phyloP scores from a whole-genome alignment of 2,329 filamentous ascomycete species.

The Penicillium sp. region DNA sequence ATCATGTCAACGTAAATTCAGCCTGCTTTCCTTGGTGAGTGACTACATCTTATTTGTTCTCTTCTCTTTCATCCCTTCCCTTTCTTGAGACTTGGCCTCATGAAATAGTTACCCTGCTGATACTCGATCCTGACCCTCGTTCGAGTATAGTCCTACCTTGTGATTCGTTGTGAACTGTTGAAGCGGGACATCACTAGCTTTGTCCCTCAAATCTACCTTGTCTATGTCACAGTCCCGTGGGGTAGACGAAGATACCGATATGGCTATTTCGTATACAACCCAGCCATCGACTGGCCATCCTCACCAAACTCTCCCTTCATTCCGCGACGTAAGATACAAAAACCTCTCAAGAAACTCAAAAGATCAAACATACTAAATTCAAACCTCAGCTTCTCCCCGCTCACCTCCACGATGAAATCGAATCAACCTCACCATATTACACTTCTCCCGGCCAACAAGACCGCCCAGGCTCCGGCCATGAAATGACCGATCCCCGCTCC shows the following conservation, averaged over 20 bases:
- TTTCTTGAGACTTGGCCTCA: neutral
- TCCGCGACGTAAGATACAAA: slow-evolving; percentile 36
- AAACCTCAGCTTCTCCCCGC: slow-evolving; percentile 37
- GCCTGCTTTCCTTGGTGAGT: slow-evolving; percentile 24
- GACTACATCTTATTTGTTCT: slow-evolving; percentile 7
- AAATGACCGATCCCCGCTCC: slow-evolving; percentile 33
- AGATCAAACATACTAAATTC: slow-evolving; percentile 10
- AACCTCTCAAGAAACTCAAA: neutral
- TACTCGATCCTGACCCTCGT: neutral
- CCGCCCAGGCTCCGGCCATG: slow-evolving; percentile 30
- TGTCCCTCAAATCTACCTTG: slow-evolving; percentile 12
- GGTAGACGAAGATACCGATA: slow-evolving; percentile 36
- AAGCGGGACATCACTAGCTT: neutral
- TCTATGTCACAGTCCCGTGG: slow-evolving; percentile 40
- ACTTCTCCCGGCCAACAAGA: slow-evolving; percentile 32
- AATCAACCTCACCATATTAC: slow-evolving; percentile 37
- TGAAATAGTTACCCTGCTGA: neutral
- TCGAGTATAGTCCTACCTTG: slow-evolving; percentile 1
- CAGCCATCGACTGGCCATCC: slow-evolving; percentile 32
- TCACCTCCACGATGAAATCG: slow-evolving; percentile 45
- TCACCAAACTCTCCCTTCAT: slow-evolving; percentile 37
- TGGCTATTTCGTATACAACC: slow-evolving; percentile 42
- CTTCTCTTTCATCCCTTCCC: neutral
- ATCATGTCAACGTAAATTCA: slow-evolving; percentile 28
- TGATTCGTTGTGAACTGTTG: slow-evolving; percentile 1